These are phyloP conservation scores for Phanerodontia chrysosporium DNA, from an alignment of 768 basidiomycete species.

Conservation along the genomic window DNA sequence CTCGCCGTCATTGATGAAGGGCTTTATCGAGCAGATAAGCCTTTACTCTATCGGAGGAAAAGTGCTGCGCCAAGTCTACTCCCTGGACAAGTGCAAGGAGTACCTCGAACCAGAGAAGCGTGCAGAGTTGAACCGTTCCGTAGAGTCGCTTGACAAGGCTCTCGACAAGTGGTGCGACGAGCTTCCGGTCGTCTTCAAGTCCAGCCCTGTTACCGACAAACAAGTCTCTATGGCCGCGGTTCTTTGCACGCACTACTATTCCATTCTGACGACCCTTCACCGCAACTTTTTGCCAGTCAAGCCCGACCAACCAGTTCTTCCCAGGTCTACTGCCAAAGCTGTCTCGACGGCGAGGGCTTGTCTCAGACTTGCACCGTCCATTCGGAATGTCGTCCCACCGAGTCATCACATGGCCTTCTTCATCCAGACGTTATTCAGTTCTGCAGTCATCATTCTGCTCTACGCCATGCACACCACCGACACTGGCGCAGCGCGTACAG, in stretches of 20 bases:
- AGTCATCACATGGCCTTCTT: slow-evolving; percentile 88
- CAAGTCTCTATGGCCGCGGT: slow-evolving; percentile 85
- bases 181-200: slow-evolving; percentile 71
- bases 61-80: slow-evolving; percentile 79
- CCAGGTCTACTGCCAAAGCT: slow-evolving; percentile 75
- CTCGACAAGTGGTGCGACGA: slow-evolving; percentile 83
- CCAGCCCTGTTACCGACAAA: slow-evolving; percentile 65
- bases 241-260: slow-evolving; percentile 87
- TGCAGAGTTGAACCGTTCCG: slow-evolving; percentile 69
- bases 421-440: slow-evolving; percentile 87
- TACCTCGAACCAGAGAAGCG: slow-evolving; percentile 69
- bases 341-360: slow-evolving; percentile 82
- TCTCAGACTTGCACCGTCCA: slow-evolving; percentile 79
- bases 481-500: slow-evolving; percentile 54
- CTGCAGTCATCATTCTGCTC: slow-evolving; percentile 78
- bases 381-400: slow-evolving; percentile 77
- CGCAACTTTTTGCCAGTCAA: slow-evolving; percentile 83
- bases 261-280: slow-evolving; percentile 80
- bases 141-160: slow-evolving; percentile 73
- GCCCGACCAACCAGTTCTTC: slow-evolving; percentile 61
- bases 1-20: slow-evolving; percentile 73
- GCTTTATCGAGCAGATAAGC: slow-evolving; percentile 70
- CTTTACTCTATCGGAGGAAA: slow-evolving; percentile 85
- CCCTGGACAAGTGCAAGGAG: slow-evolving; percentile 73
- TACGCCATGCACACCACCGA: slow-evolving; percentile 85